Conservation (phyloP, 1,284 basidiomycete genomes). For the Termitomyces sp. region DNA sequence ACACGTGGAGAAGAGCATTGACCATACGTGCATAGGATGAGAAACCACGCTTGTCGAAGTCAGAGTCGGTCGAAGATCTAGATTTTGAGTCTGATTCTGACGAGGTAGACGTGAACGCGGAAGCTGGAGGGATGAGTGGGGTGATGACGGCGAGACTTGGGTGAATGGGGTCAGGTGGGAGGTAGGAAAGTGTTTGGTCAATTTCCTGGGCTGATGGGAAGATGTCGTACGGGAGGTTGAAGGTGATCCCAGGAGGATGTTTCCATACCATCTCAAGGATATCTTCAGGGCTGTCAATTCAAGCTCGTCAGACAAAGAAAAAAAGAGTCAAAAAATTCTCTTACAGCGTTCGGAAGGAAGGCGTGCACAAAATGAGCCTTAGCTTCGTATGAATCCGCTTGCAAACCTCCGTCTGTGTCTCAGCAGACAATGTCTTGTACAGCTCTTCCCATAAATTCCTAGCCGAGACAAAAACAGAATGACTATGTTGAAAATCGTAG, state of each 20-base stretch:
- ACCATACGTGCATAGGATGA: conserved; percentile 63
- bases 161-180: conserved; percentile 47
- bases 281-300: conserved; percentile 38
- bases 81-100: conserved; percentile 11
- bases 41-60: conserved; percentile 47
- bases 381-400: conserved; percentile 37
- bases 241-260: conserved; percentile 26
- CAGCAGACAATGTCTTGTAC: conserved; percentile 21
- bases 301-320: not conserved
- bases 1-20: conserved; percentile 53
- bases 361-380: conserved; percentile 37
- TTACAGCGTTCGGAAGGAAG: conserved; percentile 35
- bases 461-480: conserved; percentile 22
- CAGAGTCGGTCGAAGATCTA: not conserved
- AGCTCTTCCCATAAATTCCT: conserved; percentile 36
- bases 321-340: conserved; percentile 6
- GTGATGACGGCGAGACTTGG: conserved; percentile 60
- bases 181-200: conserved; percentile 39
- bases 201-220: conserved; percentile 48
- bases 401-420: conserved; percentile 23
- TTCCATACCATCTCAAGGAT: conserved; percentile 35
- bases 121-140: conserved; percentile 48
- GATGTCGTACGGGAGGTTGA: conserved; percentile 41
- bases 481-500: conserved; percentile 7
- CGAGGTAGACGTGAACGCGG: conserved; percentile 16